Evolutionary conservation across 2,329 filamentous ascomycete species (phyloP), one percentile per base, ranked within the genome.

Genomic region (Botryotinia calthae): DNA sequence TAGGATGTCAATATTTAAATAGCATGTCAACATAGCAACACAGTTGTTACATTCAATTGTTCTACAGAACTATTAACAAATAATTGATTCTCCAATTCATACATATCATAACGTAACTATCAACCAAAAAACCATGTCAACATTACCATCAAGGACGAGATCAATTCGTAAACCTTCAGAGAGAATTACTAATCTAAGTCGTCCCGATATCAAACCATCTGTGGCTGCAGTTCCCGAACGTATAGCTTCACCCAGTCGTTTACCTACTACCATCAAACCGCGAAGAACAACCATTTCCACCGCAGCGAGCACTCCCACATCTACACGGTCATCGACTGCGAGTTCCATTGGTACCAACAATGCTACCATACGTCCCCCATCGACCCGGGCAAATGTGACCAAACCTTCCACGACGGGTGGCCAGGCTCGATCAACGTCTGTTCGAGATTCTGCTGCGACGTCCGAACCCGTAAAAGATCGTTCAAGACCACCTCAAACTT

Each of bases 161-260:
- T 79, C 78, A 54, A 75, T 79, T 61, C 77, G 78, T 40, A 77
- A 77, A 54, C 77, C 77, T 10, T 48, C 74, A 59, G 77, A 75
- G 9, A 74, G 58, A 67, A 71, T 67, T 31, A 74, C 69, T 37
- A 73, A 72, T 68, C 40, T 73, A 66, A 61, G n/a, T 59, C 62
- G 70, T 37, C 31, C 63, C 25, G 70, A 72, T 46, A 56, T 56
- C 51, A 72, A 67, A 58, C 6, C 62, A 42, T 56, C 70, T 40
- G 51, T 48, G 40, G 10, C 42, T 31, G 48, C 51, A 46, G 16
- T 54, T 42, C 25, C 51, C 22, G 70, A 61, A 34, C 61, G 40
- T 37, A 51, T 25, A 22, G 40, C 70, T 28, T 81, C 79, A 63
- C 79, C 80, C 54, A 81, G 79, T 75, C 77, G 79, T 72, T 76